These are phyloP conservation scores for Ophiostoma quercus DNA, from an alignment of 2,329 filamentous ascomycete genomes.

Conservation along the genomic window DNA sequence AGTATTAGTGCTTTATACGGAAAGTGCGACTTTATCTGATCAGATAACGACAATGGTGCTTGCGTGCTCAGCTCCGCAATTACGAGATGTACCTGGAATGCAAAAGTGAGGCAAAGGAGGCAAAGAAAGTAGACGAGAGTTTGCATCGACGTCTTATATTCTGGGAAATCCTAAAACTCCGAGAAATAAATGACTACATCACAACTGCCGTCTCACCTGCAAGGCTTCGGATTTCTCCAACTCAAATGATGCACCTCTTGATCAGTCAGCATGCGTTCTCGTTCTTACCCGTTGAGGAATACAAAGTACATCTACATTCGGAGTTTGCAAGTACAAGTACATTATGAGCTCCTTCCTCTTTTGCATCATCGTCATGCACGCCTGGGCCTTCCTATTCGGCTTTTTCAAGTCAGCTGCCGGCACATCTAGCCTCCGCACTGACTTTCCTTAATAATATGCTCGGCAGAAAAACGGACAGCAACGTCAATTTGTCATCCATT, in stretches of 20 bases:
- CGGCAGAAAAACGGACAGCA: neutral
- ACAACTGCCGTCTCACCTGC: neutral
- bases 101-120: conserved; percentile 1
- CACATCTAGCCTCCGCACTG: neutral
- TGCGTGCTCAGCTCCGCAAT: conserved; percentile 7
- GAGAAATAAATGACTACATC: neutral
- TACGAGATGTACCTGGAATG: conserved; percentile 1
- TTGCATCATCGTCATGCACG: neutral
- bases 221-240: neutral
- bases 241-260: neutral
- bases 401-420: neutral
- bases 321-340: neutral
- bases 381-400: neutral
- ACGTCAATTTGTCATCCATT: neutral
- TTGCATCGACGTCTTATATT: neutral
- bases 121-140: neutral
- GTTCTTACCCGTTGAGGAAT: neutral
- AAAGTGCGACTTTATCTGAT: conserved; percentile 6
- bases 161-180: neutral
- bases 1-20: neutral
- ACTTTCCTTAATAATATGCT: neutral
- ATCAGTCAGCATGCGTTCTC: conserved; percentile 6
- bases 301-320: neutral
- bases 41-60: neutral
- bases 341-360: neutral